Evolutionary conservation across 2,329 filamentous ascomycete genomes (phyloP), one percentile per base, ranked within the genome.

Genomic region (Colletotrichum sidae): DNA sequence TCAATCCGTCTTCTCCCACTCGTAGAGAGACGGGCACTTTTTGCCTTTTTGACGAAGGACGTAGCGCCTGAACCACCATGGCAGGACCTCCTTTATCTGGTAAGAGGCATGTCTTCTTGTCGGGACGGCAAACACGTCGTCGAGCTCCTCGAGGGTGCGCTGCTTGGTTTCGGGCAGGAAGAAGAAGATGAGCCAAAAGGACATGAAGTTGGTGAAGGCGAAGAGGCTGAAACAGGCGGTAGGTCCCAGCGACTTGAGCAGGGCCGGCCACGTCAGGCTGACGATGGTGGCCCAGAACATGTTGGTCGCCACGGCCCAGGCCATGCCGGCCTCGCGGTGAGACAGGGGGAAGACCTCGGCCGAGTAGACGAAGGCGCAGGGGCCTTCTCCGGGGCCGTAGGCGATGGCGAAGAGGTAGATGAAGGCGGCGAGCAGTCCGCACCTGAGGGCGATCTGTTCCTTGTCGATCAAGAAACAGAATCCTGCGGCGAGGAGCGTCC

Each of bases 391-490:
- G 0, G 88, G 86, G 0, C 86, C 88, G 75, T 90, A 90, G 69
- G 89, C 89, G 4, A 86, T 86, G 2, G 84, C 86, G 68, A 91
- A 92, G n/a, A 91, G 72, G 76, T 87, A 91, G 65, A 90, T 79
- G 68, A 90, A 90, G 7, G 89, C 76, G 0, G 87, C 85, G 34
- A 90, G 83, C 2, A 87, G 73, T 42, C 79, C 84, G 25, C 25
- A 25, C 4, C 25, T 25, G 25, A 17, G 87, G 77, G 61, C 84
- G 82, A 1, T 81, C 79, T 73, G 55, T 6, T 66, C 65, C 0
- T 69, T 67, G 13, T 74, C 70, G 45, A 79, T 75, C 39, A 77
- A 69, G 11, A 76, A 80, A 65, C 75, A 78, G 47, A 79, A 74
- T 59, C 78, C 78, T 33, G 78, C 78, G 65, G 74, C 75, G 17